A percentile compares a stretch with the other conserved stretches of the same genome.
Conservation (phyloP, 768 basidiomycete genomes). For the Paxillus rubicundulus region DNA sequence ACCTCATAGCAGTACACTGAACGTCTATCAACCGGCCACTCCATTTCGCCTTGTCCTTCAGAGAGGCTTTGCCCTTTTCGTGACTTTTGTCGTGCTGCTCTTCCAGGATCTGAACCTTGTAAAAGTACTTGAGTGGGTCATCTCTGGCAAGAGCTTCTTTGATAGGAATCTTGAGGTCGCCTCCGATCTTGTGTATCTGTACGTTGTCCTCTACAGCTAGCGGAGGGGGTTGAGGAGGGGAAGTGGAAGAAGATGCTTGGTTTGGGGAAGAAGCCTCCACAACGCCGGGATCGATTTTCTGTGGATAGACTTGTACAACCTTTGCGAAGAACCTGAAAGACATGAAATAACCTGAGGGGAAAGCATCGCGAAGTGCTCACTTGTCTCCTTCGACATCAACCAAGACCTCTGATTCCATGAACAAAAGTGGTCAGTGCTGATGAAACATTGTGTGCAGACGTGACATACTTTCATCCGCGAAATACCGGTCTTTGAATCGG, state of each 20-base stretch:
- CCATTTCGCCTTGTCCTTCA: slow-evolving; percentile 62
- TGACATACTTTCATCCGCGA: slow-evolving; percentile 81
- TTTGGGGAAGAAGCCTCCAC: slow-evolving; percentile 33
- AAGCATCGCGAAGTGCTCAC: slow-evolving; percentile 41
- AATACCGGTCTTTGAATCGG: slow-evolving; percentile 95
- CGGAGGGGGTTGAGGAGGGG: slow-evolving; percentile 42
- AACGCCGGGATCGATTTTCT: slow-evolving; percentile 46
- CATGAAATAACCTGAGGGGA: slow-evolving; percentile 14
- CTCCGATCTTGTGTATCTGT: slow-evolving; percentile 66
- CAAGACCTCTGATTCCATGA: slow-evolving; percentile 61
- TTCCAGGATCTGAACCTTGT: slow-evolving; percentile 85
- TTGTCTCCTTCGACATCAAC: slow-evolving; percentile 87
- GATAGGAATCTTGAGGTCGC: slow-evolving; percentile 71
- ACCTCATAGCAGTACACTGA: slow-evolving; percentile 79
- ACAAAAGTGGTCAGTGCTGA: slow-evolving; percentile 16
- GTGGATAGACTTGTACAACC: slow-evolving; percentile 75
- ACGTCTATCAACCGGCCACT: slow-evolving; percentile 84
- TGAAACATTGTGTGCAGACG: slow-evolving; percentile 3
- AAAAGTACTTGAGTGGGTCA: slow-evolving; percentile 79
- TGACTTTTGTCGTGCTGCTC: slow-evolving; percentile 67
- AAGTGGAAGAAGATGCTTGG: slow-evolving; percentile 40
- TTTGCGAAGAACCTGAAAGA: slow-evolving; percentile 71
- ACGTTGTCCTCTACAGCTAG: slow-evolving; percentile 48
- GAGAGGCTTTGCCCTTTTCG: slow-evolving; percentile 53
- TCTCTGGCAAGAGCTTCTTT: slow-evolving; percentile 73